A percentile compares a stretch with the other conserved stretches of the same genome.
These are phyloP conservation scores for Serendipita sp. DNA, from an alignment of 768 basidiomycete genomes.

Conservation along the genomic window DNA sequence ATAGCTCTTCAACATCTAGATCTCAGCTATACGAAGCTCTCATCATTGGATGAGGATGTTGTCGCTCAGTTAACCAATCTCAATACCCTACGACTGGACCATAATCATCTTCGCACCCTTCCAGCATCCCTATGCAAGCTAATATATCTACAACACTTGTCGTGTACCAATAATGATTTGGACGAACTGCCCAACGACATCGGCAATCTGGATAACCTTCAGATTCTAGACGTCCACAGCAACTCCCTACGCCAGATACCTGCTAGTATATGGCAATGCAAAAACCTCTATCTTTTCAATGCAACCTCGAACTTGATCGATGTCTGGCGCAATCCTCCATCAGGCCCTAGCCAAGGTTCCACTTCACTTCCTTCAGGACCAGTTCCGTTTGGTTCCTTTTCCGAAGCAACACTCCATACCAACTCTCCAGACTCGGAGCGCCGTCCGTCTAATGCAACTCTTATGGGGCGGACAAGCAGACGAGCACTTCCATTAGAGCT, in stretches of 20 bases:
- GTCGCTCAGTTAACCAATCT: conserved; percentile 61
- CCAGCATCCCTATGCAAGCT: conserved; percentile 75
- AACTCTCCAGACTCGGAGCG: conserved; percentile 20
- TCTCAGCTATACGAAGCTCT: conserved; percentile 76
- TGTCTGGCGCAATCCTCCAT: conserved; percentile 51
- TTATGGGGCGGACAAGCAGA: conserved; percentile 15
- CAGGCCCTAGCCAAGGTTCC: conserved; percentile 14
- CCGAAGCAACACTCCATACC: not conserved
- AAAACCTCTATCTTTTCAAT: conserved; percentile 56
- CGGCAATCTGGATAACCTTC: conserved; percentile 57
- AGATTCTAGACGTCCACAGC: conserved; percentile 73
- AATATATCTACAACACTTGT: conserved; percentile 49
- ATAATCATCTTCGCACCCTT: conserved; percentile 71
- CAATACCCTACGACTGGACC: conserved; percentile 54
- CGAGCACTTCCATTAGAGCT: conserved; percentile 42
- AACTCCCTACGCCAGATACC: conserved; percentile 75
- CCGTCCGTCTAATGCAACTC: conserved; percentile 27
- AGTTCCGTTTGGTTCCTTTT: not conserved
- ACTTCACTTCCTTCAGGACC: conserved; percentile 1
- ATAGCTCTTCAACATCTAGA: conserved; percentile 59
- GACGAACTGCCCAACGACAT: conserved; percentile 59
- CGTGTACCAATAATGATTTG: conserved; percentile 84
- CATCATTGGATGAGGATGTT: conserved; percentile 58
- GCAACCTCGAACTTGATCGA: conserved; percentile 75
- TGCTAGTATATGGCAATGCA: conserved; percentile 66